phyloP scores from a whole-genome alignment of 177 flowering plant genomes.

The Vitis hybrid region DNA sequence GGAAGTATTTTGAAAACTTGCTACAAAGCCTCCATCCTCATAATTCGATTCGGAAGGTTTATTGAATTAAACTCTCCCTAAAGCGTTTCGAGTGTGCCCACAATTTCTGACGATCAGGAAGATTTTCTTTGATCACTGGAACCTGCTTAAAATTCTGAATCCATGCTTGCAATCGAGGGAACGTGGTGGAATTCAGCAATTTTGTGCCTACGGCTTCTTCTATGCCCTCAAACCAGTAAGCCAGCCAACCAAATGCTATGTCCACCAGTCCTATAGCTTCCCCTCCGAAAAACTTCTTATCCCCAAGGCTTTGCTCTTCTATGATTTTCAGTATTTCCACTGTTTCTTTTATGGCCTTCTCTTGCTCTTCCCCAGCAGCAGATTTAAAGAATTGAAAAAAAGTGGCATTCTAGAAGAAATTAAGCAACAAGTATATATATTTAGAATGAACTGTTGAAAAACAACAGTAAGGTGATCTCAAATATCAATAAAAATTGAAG shows the following conservation, averaged over 20 bases:
- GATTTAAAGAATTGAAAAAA: too few species aligned
- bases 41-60: too few species aligned
- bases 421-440: too few species aligned
- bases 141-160: slow-evolving; percentile 1
- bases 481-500: too few species aligned
- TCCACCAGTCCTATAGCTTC: slow-evolving; percentile 11
- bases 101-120: neutral
- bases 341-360: neutral
- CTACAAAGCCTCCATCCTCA: too few species aligned
- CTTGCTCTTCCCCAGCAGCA: neutral
- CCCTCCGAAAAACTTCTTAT: slow-evolving; percentile 16
- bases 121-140: slow-evolving; percentile 10
- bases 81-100: neutral
- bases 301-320: slow-evolving; percentile 15
- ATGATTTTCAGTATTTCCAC: slow-evolving; percentile 2
- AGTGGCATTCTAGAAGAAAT: too few species aligned
- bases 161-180: slow-evolving; percentile 18
- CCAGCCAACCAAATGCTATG: slow-evolving; percentile 3
- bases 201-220: slow-evolving; percentile 6
- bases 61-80: too few species aligned
- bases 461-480: too few species aligned
- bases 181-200: slow-evolving; percentile 1
- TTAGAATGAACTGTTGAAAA: too few species aligned
- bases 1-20: too few species aligned
- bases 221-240: slow-evolving; percentile 2